Base-by-base conservation (phyloP, 2,329 filamentous ascomycete species). In the Sclerotiophoma versabilis region DNA sequence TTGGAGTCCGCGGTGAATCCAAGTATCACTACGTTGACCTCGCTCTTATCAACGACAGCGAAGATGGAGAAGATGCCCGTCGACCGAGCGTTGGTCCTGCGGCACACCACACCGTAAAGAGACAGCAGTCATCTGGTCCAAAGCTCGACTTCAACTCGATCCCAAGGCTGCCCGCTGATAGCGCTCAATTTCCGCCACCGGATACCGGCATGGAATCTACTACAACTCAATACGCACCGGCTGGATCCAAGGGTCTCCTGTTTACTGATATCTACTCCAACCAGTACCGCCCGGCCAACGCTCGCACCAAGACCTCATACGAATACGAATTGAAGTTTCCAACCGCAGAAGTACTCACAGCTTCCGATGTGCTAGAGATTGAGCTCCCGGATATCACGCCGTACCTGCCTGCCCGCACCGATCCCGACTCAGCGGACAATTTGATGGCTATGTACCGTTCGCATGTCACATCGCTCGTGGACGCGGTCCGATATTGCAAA, bases 401-500 rank as follows among this genome's bases (percentile, higher is more conserved):
- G 5, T 96, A 92, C 70, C 81, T 96, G 2, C 93, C 93, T 1
- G 77, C 79, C 2, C 89, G 90, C 50, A 96, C 93, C 6, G 95
- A 99, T 72, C 81, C 84, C 0, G 93, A 98, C 69, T 89, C 92
- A 7, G 93, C 92, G 22, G 90, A 90, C 66, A 93, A 92, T 4
- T 80, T 99, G 19, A 86, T 87, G 30, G 93, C 93, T 4, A 82
- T 98, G 20, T 99, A 99, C 72, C 87, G 92, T 43, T 95, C 93
- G 2, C 93, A 98, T 72, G 96, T 93, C 73, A 97, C 95, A 12
- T 97, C 93, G 0, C 83, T 99, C 5, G 90, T 99, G 26, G 95
- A 99, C 75, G 93, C 92, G 65, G 92, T 99, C 58, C 90, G 95
- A 25, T 98, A 91, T 74, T 97, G 93, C 81, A 96, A 95, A 71